Base-by-base conservation (phyloP, 192 early-diverging fungal species). In the Linnemannia elongata region DNA sequence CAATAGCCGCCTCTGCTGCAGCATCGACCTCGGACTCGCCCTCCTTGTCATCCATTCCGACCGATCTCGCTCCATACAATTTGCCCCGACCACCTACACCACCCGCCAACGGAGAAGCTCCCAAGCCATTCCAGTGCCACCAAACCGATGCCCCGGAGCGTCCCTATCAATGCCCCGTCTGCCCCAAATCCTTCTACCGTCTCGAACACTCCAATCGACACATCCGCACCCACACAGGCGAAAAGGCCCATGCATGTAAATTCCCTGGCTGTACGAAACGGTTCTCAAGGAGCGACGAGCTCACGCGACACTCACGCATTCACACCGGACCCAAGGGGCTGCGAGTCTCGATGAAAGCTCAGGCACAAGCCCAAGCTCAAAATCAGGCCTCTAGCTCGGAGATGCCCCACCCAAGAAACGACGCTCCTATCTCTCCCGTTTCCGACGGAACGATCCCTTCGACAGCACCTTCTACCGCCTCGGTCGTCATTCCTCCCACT, bases 151-250 rank as follows among this genome's bases (percentile, higher is more conserved):
- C 85, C 30, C 85, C 85, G 27, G 85, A 87, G 36, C 92, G 95
- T 45, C 94, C 95, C 30, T 96, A 96, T 83, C 89, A 93, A 75
- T 96, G 95, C 82, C 93, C 92, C 2, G 90, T 94, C 82, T 96
- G 95, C 88, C 89, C 91, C 38, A 94, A 93, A 89, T 91, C 92
- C 22, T 96, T 96, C 85, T 93, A 89, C 63, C 94, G 95, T 47
- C 89, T 95, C 20, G 95, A 95, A 82, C 95, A 96, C 86, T 94
- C 94, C 86, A 96, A 94, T n/a, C 92, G 95, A 57, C 96, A 97
- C 83, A 93, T 95, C 55, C 93, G 95, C 77, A 96, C 94, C 3
- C 96, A 97, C 80, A 97, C 96, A 1, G 96, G 96, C 54, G 96
- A 97, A 89, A 94, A 94, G 75, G 96, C 96, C 12, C 94, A 96